A percentile compares a stretch with the other conserved stretches of the same genome.
phyloP scores from a whole-genome alignment of 495 filamentous ascomycete species.

The Lichenothelia convexa region DNA sequence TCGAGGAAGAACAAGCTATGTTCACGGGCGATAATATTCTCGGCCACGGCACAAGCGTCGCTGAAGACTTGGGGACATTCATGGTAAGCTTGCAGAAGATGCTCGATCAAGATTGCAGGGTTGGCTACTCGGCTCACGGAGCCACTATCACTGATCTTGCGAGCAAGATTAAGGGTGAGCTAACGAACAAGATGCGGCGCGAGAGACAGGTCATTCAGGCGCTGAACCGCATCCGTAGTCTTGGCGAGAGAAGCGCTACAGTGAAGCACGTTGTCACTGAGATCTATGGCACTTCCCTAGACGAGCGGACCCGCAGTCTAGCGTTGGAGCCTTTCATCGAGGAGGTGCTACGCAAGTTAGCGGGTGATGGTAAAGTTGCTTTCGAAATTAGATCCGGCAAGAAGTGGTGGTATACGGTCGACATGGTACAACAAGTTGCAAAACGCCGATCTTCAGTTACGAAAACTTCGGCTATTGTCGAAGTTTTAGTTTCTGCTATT shows the following conservation, averaged over 20 bases:
- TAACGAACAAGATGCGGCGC: constrained; percentile 20
- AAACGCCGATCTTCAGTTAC: no score
- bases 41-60: constrained; percentile 25
- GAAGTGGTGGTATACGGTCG: constrained; percentile 33
- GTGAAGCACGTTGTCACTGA: constrained; percentile 21
- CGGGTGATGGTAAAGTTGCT: constrained; percentile 29
- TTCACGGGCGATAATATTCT: constrained; percentile 21
- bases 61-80: constrained; percentile 23
- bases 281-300: constrained; percentile 22
- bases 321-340: constrained; percentile 30
- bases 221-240: constrained; percentile 8
- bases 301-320: constrained; percentile 12
- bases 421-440: no score
- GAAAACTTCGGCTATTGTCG: no score
- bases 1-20: constrained; percentile 15
- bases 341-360: constrained; percentile 30
- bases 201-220: constrained; percentile 22
- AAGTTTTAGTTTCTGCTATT: no score
- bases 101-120: constrained; percentile 13
- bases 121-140: constrained; percentile 29
- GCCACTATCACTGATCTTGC: constrained; percentile 20
- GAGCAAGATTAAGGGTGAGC: constrained; percentile 19
- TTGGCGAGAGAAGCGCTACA: constrained; percentile 11
- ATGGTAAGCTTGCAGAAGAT: constrained; percentile 22
- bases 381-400: constrained; percentile 24